These are phyloP conservation scores for Ogataea sp. DNA, from an alignment of 805 yeast genomes.

Conservation along the genomic window DNA sequence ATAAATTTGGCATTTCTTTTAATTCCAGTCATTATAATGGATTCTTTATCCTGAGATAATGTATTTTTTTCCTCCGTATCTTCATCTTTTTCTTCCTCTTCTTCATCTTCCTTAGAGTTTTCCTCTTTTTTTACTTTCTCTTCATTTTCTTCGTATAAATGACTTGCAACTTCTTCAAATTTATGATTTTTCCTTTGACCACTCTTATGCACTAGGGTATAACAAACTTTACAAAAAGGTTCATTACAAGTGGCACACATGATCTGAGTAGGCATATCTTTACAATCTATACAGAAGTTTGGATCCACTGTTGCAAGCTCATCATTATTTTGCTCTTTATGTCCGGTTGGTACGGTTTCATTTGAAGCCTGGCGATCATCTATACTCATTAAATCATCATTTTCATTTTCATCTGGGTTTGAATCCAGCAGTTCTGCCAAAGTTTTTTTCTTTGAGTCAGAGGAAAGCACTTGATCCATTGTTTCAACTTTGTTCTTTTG, in stretches of 20 bases:
- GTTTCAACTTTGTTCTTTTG: not conserved
- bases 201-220: slow-evolving; percentile 57
- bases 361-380: slow-evolving; percentile 2
- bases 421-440: slow-evolving; percentile 20
- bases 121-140: slow-evolving; percentile 9
- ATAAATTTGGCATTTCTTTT: slow-evolving; percentile 43
- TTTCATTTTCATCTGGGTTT: slow-evolving; percentile 9
- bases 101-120: slow-evolving; percentile 12
- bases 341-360: slow-evolving; percentile 1
- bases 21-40: slow-evolving; percentile 27
- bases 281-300: slow-evolving; percentile 58
- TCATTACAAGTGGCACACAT: slow-evolving; percentile 58
- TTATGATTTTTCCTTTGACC: slow-evolving; percentile 50
- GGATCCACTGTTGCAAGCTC: slow-evolving; percentile 26
- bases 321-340: slow-evolving; percentile 9
- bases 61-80: slow-evolving; percentile 8
- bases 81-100: slow-evolving; percentile 9
- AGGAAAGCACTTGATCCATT: not conserved
- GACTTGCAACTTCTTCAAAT: slow-evolving; percentile 16
- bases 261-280: slow-evolving; percentile 64
- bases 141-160: slow-evolving; percentile 9
- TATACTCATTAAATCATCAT: slow-evolving; percentile 1
- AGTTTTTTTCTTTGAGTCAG: slow-evolving; percentile 11
- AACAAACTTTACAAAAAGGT: slow-evolving; percentile 63
- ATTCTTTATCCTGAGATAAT: slow-evolving; percentile 3